phyloP scores from a whole-genome alignment of 306 rosid genomes.

The Urtica urens region DNA sequence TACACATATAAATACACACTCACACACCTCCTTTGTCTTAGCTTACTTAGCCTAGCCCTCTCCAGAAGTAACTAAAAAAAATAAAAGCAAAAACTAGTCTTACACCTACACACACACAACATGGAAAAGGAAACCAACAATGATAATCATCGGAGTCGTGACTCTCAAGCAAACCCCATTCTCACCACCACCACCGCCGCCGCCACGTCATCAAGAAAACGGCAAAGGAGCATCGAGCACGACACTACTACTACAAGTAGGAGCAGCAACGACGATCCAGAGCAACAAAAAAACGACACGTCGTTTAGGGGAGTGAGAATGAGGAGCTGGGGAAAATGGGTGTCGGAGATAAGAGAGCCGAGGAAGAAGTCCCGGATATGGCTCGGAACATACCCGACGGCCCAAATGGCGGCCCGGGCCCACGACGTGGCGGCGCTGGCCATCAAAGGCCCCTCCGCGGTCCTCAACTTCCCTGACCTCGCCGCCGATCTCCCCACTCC shows the following conservation, averaged over 20 bases:
- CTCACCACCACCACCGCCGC: conserved; percentile 12
- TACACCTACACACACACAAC: too few species aligned
- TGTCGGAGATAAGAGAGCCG: conserved; percentile 84
- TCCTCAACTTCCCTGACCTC: conserved; percentile 70
- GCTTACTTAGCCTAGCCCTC: conserved; percentile 12
- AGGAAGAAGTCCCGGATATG: conserved; percentile 84
- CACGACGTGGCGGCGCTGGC: conserved; percentile 89
- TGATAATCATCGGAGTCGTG: conserved; percentile 44
- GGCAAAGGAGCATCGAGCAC: conserved; percentile 18
- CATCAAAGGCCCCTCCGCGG: conserved; percentile 67
- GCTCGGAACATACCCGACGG: conserved; percentile 76
- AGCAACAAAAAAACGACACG: conserved; percentile 34
- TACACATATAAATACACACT: conserved; percentile 28
- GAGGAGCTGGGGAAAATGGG: conserved; percentile 89
- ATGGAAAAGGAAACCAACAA: conserved; percentile 37
- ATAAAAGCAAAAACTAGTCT: too few species aligned
- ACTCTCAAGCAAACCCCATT: conserved; percentile 28
- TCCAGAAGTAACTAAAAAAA: too few species aligned
- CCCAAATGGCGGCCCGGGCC: conserved; percentile 95
- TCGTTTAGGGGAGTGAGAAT: conserved; percentile 70
- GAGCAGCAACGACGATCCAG: too few species aligned
- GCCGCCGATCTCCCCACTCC: conserved; percentile 54
- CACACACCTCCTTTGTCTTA: conserved; percentile 24
- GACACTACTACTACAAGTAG: background rate
- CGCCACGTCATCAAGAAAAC: conserved; percentile 29